A percentile compares a stretch with the other conserved stretches of the same genome.
Evolutionary conservation across 83 land plant genomes (phyloP).

Genomic region (Isoetes engelmannii): DNA sequence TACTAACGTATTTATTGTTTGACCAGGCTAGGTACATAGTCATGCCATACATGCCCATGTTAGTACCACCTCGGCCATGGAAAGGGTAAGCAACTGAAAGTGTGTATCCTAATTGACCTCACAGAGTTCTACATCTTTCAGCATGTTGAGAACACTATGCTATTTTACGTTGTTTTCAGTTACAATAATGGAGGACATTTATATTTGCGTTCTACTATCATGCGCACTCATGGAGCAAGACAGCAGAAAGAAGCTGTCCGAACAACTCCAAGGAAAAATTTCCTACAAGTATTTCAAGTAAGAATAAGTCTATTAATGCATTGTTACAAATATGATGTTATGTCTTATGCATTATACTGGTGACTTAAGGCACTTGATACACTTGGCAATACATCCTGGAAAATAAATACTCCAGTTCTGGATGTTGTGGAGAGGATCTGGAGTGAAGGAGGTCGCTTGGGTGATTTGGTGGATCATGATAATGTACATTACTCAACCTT

Average conservation of each 20-base stretch:
- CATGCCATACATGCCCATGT: slow-evolving; percentile 88
- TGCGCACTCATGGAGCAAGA: slow-evolving; percentile 85
- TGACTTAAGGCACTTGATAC: slow-evolving; percentile 63
- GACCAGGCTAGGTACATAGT: slow-evolving; percentile 62
- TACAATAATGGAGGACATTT: slow-evolving; percentile 71
- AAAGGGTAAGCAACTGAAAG: slow-evolving; percentile 48
- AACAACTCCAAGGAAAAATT: slow-evolving; percentile 38
- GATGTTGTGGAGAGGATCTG: slow-evolving; percentile 59
- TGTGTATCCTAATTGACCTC: background rate
- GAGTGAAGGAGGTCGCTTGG: slow-evolving; percentile 61
- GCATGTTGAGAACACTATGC: background rate
- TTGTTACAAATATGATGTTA: background rate
- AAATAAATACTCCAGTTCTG: slow-evolving; percentile 53
- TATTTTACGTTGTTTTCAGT: slow-evolving; percentile 33
- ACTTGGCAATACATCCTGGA: slow-evolving; percentile 74
- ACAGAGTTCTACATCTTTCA: background rate
- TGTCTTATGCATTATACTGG: background rate
- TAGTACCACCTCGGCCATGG: slow-evolving; percentile 71
- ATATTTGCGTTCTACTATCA: slow-evolving; percentile 55
- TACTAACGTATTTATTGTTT: background rate
- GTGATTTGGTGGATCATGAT: slow-evolving; percentile 56
- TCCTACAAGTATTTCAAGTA: slow-evolving; percentile 67
- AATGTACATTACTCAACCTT: slow-evolving; percentile 40
- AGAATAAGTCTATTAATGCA: background rate
- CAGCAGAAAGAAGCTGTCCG: slow-evolving; percentile 57